Evolutionary conservation across 495 filamentous ascomycete genomes (phyloP).

Genomic region (Rostrohypoxylon terebratum): DNA sequence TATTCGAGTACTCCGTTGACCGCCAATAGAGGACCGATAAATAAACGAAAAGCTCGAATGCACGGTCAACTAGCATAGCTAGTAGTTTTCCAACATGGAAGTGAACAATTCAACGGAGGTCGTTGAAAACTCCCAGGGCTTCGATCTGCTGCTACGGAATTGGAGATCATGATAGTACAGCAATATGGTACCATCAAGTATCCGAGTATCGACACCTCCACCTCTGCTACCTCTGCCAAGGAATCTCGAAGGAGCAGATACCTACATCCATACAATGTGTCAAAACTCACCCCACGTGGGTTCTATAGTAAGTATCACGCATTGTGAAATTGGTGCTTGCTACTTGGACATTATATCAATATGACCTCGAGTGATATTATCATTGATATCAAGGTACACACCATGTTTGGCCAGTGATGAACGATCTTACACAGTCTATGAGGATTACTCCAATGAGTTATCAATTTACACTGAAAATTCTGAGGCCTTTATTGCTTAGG

Average conservation of each 20-base stretch:
- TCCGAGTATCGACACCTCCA: not conserved
- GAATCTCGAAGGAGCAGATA: not conserved
- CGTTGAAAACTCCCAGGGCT: not conserved
- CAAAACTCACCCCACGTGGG: not conserved
- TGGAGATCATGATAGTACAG: too few species aligned
- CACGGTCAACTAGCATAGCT: not conserved
- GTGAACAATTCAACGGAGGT: not conserved
- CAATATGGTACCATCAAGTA: too few species aligned
- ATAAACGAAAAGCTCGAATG: too few species aligned
- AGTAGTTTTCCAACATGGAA: not conserved
- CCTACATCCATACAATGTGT: not conserved
- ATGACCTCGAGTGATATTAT: not conserved
- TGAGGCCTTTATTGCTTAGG: conserved; percentile 45
- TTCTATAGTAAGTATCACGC: conserved; percentile 2
- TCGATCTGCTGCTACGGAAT: not conserved
- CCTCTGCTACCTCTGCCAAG: not conserved
- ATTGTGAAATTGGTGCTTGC: not conserved
- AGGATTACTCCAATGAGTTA: conserved; percentile 49
- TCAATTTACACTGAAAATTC: conserved; percentile 53
- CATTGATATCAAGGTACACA: not conserved
- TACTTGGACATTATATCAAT: not conserved
- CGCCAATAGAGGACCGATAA: too few species aligned
- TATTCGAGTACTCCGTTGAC: too few species aligned
- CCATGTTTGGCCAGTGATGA: conserved; percentile 47
- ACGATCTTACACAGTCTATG: conserved; percentile 48